A percentile compares a stretch with the other conserved stretches of the same genome.
Conservation (phyloP, 192 early-diverging fungal species). For the Chytriomyces confervae region DNA sequence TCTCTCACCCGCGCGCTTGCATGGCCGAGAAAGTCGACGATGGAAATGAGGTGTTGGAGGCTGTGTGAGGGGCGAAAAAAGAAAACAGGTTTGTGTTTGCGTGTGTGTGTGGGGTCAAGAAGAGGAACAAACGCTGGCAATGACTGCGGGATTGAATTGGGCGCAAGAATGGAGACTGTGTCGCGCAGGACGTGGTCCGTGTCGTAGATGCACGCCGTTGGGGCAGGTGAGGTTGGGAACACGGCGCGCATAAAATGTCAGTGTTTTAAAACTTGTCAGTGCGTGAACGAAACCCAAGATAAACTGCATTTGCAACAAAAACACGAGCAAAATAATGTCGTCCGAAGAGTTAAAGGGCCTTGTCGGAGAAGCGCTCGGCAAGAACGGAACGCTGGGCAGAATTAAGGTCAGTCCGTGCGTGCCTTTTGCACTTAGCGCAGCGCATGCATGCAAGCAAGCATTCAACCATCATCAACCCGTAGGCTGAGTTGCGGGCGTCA, state of each 20-base stretch:
- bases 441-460: background rate
- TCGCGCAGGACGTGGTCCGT: background rate
- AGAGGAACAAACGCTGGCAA: background rate
- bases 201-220: background rate
- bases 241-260: too few species aligned
- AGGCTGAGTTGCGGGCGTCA: conserved; percentile 27
- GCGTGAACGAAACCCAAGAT: too few species aligned
- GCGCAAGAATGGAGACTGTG: background rate
- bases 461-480: too few species aligned
- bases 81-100: background rate
- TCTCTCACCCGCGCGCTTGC: conserved; percentile 42
- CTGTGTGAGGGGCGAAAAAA: background rate
- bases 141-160: background rate
- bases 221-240: background rate
- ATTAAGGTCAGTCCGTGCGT: conserved; percentile 31
- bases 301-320: too few species aligned
- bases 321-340: background rate
- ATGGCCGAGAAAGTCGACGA: conserved; percentile 45
- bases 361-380: conserved; percentile 18
- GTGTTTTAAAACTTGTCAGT: too few species aligned
- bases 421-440: background rate
- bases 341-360: conserved; percentile 14
- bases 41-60: conserved; percentile 8
- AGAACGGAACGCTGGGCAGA: conserved; percentile 23
- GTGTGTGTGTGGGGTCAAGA: background rate